phyloP scores from a whole-genome alignment of 1,139 yeast genomes.

The Sugiyamaella japonica region DNA sequence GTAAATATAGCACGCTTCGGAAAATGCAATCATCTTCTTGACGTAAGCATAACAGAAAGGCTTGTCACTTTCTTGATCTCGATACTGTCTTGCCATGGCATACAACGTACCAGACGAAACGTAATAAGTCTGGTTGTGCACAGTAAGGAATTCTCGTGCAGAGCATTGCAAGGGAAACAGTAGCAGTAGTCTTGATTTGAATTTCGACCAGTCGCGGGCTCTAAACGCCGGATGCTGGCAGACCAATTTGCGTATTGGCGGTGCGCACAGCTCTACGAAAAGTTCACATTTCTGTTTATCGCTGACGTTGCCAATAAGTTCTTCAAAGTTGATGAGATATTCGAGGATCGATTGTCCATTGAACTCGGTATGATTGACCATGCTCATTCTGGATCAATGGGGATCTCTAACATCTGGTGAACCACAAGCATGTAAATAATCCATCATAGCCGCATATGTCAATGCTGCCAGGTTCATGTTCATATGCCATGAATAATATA shows the following conservation, averaged over 20 bases:
- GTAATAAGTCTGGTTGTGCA: not conserved
- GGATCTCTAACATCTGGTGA: not conserved
- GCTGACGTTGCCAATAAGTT: not conserved
- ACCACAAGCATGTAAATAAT: not conserved
- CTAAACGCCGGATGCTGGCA: not conserved
- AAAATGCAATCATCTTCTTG: conserved; percentile 1
- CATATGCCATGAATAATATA: not conserved
- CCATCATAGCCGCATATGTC: not conserved
- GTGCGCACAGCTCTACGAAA: not conserved
- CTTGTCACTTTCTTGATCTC: not conserved
- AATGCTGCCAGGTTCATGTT: not conserved
- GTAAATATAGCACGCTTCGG: not conserved
- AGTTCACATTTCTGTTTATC: conserved; percentile 1
- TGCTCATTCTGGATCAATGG: not conserved
- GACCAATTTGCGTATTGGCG: not conserved
- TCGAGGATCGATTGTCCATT: not conserved
- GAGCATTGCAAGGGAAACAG: not conserved
- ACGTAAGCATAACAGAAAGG: not conserved
- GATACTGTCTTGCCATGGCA: conserved; percentile 4
- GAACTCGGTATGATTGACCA: not conserved
- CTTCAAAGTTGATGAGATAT: not conserved
- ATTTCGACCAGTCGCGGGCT: not conserved
- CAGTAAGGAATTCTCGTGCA: not conserved
- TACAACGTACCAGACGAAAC: not conserved
- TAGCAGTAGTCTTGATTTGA: not conserved